Evolutionary conservation across 140 eudicot genomes (phyloP), one percentile per base, ranked within the genome.

Genomic region (Anethum foeniculum): DNA sequence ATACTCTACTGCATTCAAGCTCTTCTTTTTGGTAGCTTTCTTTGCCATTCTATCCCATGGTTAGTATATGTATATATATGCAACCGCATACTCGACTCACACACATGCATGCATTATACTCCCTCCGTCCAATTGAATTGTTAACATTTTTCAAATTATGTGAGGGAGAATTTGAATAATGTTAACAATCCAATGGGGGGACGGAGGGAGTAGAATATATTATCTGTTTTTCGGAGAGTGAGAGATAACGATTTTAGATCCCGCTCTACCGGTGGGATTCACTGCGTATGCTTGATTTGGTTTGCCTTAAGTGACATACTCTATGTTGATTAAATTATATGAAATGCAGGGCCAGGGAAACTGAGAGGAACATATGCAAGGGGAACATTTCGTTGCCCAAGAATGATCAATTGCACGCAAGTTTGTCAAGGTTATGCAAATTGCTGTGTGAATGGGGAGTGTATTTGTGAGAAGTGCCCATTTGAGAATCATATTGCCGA

Each of bases 281-380:
- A 23, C 0, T 0, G 13, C 4, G 3, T 56, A 56, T 2, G 69
- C 25, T 60, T 60, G 69, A 34, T 62, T 60, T 7, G 4, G 30
- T 58, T 60, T 60, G 69, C 1, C n/a, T 60, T 60, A 3, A 9
- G 69, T 25, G 32, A 60, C 34, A 2, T 14, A 32, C 12, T 16
- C 12, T 16, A 19, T 16, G 28, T 19, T 39, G 1, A 21, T 8
- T 21, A 19, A 7, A 38, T 71, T 18, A 15, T 2, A 19, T 34
- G 47, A 38, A 32, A 39, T 62, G 71, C 71, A 62, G 71, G 36
- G 71, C 36, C 48, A 71, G 51, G 32, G 7, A 71, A 48, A 9
- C 3, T 71, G 76, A 21, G 48, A 71, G 76, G 76, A 71, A 39
- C 48, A 32, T 19, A 36, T 71, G 76, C 76, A 71, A 38, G 76